These are phyloP conservation scores for Podaxis sp. DNA, from an alignment of 768 basidiomycete genomes.

Conservation along the genomic window DNA sequence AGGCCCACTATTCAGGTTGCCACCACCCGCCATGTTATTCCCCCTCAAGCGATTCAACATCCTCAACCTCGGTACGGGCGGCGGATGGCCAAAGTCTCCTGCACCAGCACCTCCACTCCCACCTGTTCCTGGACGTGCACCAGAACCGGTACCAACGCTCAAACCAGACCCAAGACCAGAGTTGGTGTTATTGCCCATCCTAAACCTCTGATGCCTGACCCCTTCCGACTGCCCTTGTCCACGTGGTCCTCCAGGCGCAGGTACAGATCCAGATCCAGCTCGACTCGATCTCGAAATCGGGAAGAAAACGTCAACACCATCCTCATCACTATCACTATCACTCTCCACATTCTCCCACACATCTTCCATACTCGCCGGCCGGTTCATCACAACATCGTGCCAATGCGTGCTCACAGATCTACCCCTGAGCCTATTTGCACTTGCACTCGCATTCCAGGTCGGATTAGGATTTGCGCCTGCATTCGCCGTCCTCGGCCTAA, in stretches of 20 bases:
- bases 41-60: conserved; percentile 6
- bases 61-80: not conserved
- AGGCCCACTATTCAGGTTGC: not conserved
- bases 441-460: not conserved
- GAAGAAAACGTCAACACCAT: not conserved
- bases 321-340: not conserved
- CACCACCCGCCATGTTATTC: not conserved
- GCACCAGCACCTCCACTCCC: not conserved
- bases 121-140: not conserved
- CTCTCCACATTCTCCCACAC: not conserved
- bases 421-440: not conserved
- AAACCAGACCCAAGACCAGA: not conserved
- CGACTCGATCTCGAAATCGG: not conserved
- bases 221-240: not conserved
- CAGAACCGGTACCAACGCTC: not conserved
- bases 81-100: not conserved
- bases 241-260: not conserved
- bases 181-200: not conserved
- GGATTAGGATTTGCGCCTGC: not conserved
- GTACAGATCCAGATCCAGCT: not conserved
- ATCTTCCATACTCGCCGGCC: not conserved
- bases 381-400: not conserved
- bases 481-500: not conserved
- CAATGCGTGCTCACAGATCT: not conserved
- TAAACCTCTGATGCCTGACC: not conserved